A percentile compares a stretch with the other conserved stretches of the same genome.
Conservation (phyloP, 163 green algal genomes). For the Trebouxia gelatinosa region DNA sequence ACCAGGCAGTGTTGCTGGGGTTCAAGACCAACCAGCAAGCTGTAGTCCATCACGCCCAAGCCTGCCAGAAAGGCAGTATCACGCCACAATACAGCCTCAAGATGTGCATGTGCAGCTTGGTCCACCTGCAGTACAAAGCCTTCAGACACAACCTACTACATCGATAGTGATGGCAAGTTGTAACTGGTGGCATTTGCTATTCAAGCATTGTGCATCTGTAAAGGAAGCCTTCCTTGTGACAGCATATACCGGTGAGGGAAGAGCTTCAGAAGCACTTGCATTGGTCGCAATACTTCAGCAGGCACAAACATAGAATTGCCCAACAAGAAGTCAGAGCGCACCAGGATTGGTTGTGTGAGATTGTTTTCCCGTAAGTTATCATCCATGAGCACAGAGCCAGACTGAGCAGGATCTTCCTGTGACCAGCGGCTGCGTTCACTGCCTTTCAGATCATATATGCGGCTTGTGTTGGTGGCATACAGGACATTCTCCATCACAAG, state of each 20-base stretch:
- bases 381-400: constrained; percentile 80
- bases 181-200: neutral
- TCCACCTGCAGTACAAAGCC: constrained; percentile 28
- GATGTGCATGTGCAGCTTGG: constrained; percentile 31
- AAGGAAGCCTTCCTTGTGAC: neutral
- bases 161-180: neutral
- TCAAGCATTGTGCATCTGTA: neutral
- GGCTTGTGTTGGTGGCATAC: constrained; percentile 68
- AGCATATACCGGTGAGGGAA: neutral
- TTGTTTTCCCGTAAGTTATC: constrained; percentile 89
- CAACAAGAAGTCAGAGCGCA: neutral
- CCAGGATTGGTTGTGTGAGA: constrained; percentile 60
- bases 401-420: constrained; percentile 57
- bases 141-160: neutral
- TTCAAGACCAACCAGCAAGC: constrained; percentile 84
- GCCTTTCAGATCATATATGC: constrained; percentile 97
- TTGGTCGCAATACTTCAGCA: neutral
- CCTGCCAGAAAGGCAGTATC: constrained; percentile 80
- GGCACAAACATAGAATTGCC: neutral
- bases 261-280: neutral
- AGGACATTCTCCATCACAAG: constrained; percentile 98
- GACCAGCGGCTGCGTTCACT: constrained; percentile 77
- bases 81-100: constrained; percentile 77
- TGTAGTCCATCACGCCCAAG: constrained; percentile 97
- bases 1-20: constrained; percentile 60